phyloP scores from a whole-genome alignment of 208 protist genomes.

The Blastocrithidia nonstop region DNA sequence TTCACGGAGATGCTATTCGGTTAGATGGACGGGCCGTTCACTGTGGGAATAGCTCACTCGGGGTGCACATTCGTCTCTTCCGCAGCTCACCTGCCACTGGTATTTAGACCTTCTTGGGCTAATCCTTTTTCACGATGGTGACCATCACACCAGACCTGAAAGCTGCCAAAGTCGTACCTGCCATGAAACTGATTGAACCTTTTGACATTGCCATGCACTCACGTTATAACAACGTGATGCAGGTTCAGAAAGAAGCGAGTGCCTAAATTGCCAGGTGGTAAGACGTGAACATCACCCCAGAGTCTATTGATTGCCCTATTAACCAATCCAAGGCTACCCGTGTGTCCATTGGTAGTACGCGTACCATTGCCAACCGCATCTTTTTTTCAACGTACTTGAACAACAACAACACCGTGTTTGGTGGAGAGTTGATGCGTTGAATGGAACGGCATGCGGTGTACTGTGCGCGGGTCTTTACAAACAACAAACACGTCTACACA shows the following conservation, averaged over 20 bases:
- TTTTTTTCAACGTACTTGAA: constrained; percentile 79
- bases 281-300: constrained; percentile 12
- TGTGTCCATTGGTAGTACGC: constrained; percentile 32
- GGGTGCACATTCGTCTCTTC: constrained; percentile 68
- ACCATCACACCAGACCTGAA: constrained; percentile 58
- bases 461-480: constrained; percentile 80
- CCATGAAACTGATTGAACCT: constrained; percentile 50
- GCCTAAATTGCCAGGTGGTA: neutral
- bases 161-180: constrained; percentile 64
- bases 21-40: constrained; percentile 61
- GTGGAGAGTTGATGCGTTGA: constrained; percentile 83
- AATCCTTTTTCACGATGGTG: constrained; percentile 85
- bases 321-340: constrained; percentile 41
- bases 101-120: constrained; percentile 33
- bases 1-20: constrained; percentile 73
- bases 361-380: constrained; percentile 55
- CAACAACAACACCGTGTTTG: constrained; percentile 89
- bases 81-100: constrained; percentile 45
- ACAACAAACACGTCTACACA: constrained; percentile 74
- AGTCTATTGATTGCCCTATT: constrained; percentile 38
- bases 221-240: constrained; percentile 39
- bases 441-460: constrained; percentile 83
- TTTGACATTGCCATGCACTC: constrained; percentile 45
- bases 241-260: constrained; percentile 17
- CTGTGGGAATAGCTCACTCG: constrained; percentile 68